phyloP scores from a whole-genome alignment of 1,139 yeast species.

The Suhomyces anneliseae region DNA sequence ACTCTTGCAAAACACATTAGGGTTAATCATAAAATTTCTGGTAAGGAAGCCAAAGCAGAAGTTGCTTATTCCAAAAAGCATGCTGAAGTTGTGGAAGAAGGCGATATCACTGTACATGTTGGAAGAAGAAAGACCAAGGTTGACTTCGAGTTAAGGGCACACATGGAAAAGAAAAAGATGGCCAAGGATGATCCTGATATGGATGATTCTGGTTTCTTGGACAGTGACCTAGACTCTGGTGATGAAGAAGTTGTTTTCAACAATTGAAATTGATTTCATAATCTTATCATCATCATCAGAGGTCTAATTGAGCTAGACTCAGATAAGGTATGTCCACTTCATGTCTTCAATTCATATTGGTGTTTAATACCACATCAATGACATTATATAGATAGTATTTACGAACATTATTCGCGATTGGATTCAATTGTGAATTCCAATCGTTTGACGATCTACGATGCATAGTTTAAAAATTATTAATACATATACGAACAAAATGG shows the following conservation, averaged over 20 bases:
- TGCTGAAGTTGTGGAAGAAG: conserved; percentile 47
- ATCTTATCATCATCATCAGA: not conserved
- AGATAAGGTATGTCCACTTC: too few relatives aligned
- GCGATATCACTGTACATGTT: conserved; percentile 48
- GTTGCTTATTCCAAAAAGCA: conserved; percentile 50
- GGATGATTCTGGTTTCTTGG: conserved; percentile 17
- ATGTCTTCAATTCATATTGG: not conserved
- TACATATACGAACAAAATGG: conserved; percentile 8
- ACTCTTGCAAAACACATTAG: conserved; percentile 92
- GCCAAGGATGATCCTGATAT: conserved; percentile 20
- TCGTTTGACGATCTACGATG: not conserved
- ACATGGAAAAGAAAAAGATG: conserved; percentile 41
- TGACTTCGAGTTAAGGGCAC: conserved; percentile 49
- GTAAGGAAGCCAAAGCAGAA: conserved; percentile 62
- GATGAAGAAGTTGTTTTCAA: conserved; percentile 25
- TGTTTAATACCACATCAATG: not conserved
- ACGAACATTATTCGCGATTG: not conserved
- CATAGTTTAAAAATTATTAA: conserved; percentile 6
- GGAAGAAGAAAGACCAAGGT: conserved; percentile 51
- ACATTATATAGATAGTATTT: conserved; percentile 1
- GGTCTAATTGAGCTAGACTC: too few relatives aligned
- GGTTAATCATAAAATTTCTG: conserved; percentile 77
- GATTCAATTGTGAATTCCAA: not conserved
- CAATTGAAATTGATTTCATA: not conserved
- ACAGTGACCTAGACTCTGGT: conserved; percentile 26